Evolutionary conservation across 176 grass and related monocot genomes (phyloP).

Genomic region (Oryza coarctata): DNA sequence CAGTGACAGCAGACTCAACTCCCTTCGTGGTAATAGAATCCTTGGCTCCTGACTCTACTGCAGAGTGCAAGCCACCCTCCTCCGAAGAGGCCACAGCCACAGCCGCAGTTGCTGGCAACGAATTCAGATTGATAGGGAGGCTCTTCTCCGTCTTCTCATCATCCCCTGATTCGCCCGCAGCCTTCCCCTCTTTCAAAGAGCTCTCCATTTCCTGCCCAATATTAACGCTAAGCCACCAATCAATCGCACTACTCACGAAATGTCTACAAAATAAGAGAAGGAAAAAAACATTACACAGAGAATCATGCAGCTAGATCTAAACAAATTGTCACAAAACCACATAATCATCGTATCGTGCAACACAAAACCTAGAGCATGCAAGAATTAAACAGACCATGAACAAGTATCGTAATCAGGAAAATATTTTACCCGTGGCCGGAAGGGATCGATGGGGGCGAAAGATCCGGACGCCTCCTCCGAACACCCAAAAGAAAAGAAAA

Average conservation of each 20-base stretch:
- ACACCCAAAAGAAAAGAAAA: neutral
- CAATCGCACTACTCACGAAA: constrained; percentile 9
- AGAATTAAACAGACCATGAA: constrained; percentile 10
- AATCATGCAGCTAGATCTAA: constrained; percentile 26
- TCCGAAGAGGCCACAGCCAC: neutral
- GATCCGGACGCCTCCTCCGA: constrained; percentile 20
- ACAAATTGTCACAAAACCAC: neutral
- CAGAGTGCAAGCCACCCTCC: neutral
- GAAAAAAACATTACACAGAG: neutral
- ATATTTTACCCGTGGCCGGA: constrained; percentile 3
- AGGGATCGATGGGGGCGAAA: constrained; percentile 1
- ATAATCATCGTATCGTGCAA: neutral
- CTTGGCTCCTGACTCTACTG: constrained; percentile 2
- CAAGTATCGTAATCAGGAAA: neutral
- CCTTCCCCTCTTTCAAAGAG: neutral
- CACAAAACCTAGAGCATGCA: neutral
- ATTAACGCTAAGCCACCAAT: constrained; percentile 25
- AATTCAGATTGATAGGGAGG: constrained; percentile 62
- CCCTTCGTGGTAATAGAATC: neutral
- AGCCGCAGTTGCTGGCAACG: constrained; percentile 18
- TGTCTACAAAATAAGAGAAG: neutral
- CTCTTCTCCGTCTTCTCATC: constrained; percentile 29
- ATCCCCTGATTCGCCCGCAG: constrained; percentile 6
- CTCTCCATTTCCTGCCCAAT: constrained; percentile 9
- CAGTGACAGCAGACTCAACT: neutral